Percentiles rank a stretch among this genome's conserved stretches.
phyloP scores from a whole-genome alignment of 371 early-diverging fungal species.

The Umbelopsis sp. region DNA sequence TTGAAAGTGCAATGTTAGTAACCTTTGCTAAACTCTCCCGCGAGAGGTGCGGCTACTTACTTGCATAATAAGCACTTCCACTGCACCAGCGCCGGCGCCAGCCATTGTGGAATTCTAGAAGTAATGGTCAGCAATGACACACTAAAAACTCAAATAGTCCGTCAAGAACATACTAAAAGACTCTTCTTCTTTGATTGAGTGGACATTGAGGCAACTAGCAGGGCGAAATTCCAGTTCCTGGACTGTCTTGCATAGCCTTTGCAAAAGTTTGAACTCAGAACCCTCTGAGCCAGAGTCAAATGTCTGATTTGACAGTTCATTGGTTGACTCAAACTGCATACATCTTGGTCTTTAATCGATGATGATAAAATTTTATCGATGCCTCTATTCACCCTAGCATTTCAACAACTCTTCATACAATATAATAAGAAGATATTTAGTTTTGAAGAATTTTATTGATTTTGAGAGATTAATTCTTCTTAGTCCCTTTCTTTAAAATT shows the following conservation, averaged over 20 bases:
- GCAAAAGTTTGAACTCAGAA: too few species aligned
- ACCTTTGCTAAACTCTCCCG: too few species aligned
- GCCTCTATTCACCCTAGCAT: too few species aligned
- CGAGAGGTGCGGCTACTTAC: conserved; percentile 1
- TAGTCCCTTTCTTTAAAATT: too few species aligned
- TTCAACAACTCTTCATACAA: too few species aligned
- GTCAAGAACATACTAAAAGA: neutral
- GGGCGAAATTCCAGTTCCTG: neutral
- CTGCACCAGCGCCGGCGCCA: conserved; percentile 36
- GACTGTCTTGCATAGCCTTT: neutral
- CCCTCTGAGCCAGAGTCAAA: too few species aligned
- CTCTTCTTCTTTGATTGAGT: conserved; percentile 12
- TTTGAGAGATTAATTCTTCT: too few species aligned
- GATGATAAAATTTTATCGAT: neutral
- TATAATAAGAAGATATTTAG: too few species aligned
- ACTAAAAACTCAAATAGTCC: too few species aligned
- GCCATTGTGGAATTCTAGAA: conserved; percentile 34
- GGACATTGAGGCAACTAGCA: neutral
- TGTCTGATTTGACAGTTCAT: too few species aligned
- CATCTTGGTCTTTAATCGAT: neutral
- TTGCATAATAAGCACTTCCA: conserved; percentile 36
- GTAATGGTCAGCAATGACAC: neutral
- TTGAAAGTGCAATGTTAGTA: neutral
- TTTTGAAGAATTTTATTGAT: too few species aligned
- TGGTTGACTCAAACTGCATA: too few species aligned